These are phyloP conservation scores for Malus hybrid DNA, from an alignment of 331 rosid genomes.

Conservation along the genomic window DNA sequence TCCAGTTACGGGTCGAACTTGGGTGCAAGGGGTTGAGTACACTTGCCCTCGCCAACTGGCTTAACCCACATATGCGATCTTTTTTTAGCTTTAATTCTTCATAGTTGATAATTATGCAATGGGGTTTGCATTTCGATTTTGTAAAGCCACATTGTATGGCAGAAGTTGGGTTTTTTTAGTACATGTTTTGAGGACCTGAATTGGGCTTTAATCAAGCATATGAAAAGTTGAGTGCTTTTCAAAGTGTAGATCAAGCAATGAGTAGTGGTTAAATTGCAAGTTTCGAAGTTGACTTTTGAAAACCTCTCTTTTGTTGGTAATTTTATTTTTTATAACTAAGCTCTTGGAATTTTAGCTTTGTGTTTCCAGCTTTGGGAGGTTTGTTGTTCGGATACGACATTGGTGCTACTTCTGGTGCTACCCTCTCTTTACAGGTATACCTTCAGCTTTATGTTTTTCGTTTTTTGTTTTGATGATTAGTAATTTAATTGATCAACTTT, in stretches of 20 bases:
- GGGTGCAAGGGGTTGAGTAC: too few species aligned
- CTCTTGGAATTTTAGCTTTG: conserved; percentile 48
- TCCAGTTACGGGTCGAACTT: too few species aligned
- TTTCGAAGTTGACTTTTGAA: background rate
- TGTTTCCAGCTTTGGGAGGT: conserved; percentile 98
- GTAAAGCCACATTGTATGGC: background rate
- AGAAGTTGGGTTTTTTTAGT: background rate
- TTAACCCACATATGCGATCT: background rate
- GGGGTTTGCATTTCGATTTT: background rate
- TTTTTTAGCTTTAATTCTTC: background rate
- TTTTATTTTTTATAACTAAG: background rate
- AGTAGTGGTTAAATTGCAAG: background rate
- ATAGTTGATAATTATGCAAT: background rate
- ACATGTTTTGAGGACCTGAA: background rate
- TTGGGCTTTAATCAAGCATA: background rate
- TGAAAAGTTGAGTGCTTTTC: background rate
- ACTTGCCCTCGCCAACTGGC: too few species aligned
- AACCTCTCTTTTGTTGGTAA: background rate
- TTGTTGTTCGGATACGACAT: conserved; percentile 92
- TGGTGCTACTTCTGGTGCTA: conserved; percentile 95
- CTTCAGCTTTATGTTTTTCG: background rate
- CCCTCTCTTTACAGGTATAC: conserved; percentile 72
- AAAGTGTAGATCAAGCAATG: background rate
- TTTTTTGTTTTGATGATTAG: background rate
- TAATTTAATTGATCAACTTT: background rate